Evolutionary conservation across 345 rosid genomes (phyloP), one percentile per base, ranked within the genome.

Genomic region (Corymbia maculata): DNA sequence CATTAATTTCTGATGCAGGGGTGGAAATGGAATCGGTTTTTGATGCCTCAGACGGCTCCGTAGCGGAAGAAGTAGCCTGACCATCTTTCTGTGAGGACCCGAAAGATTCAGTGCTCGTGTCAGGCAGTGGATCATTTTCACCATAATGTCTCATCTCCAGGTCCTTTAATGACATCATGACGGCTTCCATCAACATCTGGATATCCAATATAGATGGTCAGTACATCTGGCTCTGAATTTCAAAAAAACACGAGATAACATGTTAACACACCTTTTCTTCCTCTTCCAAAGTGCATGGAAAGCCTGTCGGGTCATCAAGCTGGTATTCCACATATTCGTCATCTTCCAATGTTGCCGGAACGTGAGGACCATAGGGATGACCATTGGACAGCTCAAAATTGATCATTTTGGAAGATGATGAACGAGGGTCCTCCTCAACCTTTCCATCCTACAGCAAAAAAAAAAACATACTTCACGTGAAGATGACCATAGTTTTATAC

Each of bases 161-260:
- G 87, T 92, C 93, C 92, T 90, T 92, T 16, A 93, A 88, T n/a
- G 94, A 93, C 86, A 88, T 90, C 24, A 92, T 92, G 66, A 93
- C 88, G 28, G 94, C 94, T 87, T 89, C 93, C 93, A 92, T 90
- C 45, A 93, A 89, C 94, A 93, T 93, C 94, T 92, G 92, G 15
- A 82, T 85, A 11, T 64, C 79, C 61, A 70, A 59, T 26, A 13
- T 30, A 13, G 36, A 50, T 64, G 49, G 50, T 85, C 85, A 88
- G 28, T n/a, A 85, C 28, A 52, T 70, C 66, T 55, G 21, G 6
- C 52, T 86, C 14, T 59, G 10, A 86, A 44, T 42, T 86, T 75
- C 51, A 12, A 44, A 51, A 24, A 32, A 51, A 53, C 51, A n/a
- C 32, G 0, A 49, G 64, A 61, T 30, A 42, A 45, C 57, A 24